These are phyloP conservation scores for Straminergon stramineum DNA, from an alignment of 225 moss, liverwort and hornwort species.

Conservation along the genomic window DNA sequence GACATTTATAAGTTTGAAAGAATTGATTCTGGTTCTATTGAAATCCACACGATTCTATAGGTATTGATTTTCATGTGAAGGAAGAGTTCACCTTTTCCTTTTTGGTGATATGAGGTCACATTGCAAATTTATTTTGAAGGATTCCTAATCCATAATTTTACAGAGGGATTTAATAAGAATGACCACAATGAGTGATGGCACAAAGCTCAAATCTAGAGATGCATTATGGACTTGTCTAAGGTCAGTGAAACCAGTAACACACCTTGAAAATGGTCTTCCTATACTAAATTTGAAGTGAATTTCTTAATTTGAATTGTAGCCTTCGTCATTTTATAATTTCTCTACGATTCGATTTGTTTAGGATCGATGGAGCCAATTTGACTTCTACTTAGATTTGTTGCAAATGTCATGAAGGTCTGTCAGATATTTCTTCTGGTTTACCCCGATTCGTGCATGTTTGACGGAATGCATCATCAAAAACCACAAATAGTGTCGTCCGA, in stretches of 20 bases:
- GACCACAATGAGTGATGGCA: slow-evolving; percentile 38
- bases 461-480: too few relatives aligned
- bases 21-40: neutral
- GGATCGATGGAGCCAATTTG: neutral
- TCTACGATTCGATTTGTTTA: neutral
- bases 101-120: neutral
- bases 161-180: neutral
- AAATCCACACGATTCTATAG: neutral
- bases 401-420: too few relatives aligned
- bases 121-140: neutral
- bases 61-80: neutral
- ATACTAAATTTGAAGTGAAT: neutral
- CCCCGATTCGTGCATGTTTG: too few relatives aligned
- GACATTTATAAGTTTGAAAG: too few relatives aligned
- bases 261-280: neutral
- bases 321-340: neutral
- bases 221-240: slow-evolving; percentile 31
- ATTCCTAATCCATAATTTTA: neutral
- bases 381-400: neutral
- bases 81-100: neutral
- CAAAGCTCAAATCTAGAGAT: slow-evolving; percentile 42
- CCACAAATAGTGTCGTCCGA: too few relatives aligned
- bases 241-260: slow-evolving; percentile 8
- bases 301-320: neutral
- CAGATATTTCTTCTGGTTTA: too few relatives aligned